Evolutionary conservation across 441 rosid species (phyloP).

Genomic region (Manihot esculenta): DNA sequence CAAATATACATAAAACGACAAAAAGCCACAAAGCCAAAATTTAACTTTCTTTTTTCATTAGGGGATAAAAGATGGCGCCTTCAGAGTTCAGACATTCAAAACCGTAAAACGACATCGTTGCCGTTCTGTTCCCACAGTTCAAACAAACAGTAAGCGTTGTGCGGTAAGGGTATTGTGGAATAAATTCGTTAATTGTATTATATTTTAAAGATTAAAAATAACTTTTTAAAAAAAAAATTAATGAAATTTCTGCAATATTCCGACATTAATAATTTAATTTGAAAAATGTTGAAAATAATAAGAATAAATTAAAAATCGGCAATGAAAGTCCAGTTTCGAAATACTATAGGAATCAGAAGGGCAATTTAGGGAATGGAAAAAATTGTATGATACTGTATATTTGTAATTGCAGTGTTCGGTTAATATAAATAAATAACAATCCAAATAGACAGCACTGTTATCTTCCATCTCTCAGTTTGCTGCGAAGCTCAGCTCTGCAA

Average conservation of each 20-base stretch:
- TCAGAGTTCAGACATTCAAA: conserved; percentile 13
- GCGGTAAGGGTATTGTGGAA: no score
- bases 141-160: no score
- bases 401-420: background rate
- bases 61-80: conserved; percentile 14
- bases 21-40: conserved; percentile 15
- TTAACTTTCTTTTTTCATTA: background rate
- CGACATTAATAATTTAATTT: no score
- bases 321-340: background rate
- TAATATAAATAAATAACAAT: background rate
- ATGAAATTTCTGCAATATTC: no score
- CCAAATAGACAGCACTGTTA: background rate
- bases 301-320: no score
- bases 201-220: no score
- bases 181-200: no score
- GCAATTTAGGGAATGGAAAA: background rate
- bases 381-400: background rate
- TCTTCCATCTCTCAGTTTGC: no score
- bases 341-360: background rate
- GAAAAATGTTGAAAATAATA: no score
- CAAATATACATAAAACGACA: background rate
- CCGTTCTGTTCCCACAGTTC: no score
- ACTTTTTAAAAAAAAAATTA: no score
- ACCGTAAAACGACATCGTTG: conserved; percentile 10
- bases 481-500: background rate